phyloP scores from a whole-genome alignment of 352 stramenopile species.

The Globisporangium rhizosaccharum region DNA sequence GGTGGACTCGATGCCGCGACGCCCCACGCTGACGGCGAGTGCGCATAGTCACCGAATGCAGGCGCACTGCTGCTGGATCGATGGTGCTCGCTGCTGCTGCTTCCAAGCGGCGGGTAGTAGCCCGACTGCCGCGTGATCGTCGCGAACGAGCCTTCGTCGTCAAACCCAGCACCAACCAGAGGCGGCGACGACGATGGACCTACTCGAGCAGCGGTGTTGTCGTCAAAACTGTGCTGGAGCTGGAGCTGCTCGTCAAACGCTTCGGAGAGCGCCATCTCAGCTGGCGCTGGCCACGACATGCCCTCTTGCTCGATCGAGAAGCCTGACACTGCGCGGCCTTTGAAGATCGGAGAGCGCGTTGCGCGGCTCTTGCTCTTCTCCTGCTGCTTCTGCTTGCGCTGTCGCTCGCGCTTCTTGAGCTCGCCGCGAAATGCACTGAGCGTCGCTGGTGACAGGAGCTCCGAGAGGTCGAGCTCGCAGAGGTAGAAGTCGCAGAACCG shows the following conservation, averaged over 20 bases:
- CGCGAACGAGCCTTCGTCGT: constrained; percentile 55
- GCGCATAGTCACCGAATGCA: constrained; percentile 14
- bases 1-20: constrained; percentile 17
- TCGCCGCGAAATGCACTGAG: constrained; percentile 51
- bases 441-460: constrained; percentile 66
- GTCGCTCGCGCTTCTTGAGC: constrained; percentile 73
- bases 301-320: constrained; percentile 62
- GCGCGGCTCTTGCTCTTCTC: constrained; percentile 24
- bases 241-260: constrained; percentile 28
- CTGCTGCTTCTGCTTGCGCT: constrained; percentile 45
- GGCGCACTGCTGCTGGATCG: constrained; percentile 7
- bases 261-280: constrained; percentile 41
- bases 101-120: constrained; percentile 60
- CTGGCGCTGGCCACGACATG: constrained; percentile 48
- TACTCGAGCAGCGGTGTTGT: neutral
- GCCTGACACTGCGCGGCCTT: constrained; percentile 12
- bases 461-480: constrained; percentile 76
- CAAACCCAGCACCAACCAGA: constrained; percentile 9
- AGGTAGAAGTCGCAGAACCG: constrained; percentile 86
- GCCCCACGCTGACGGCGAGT: constrained; percentile 40
- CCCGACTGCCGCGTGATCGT: constrained; percentile 66
- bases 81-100: neutral
- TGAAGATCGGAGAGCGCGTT: constrained; percentile 23
- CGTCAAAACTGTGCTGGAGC: constrained; percentile 12
- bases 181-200: constrained; percentile 12